A percentile compares a stretch with the other conserved stretches of the same genome.
phyloP scores from a whole-genome alignment of 2,329 filamentous ascomycete species.

The Calonectria hongkongensis region DNA sequence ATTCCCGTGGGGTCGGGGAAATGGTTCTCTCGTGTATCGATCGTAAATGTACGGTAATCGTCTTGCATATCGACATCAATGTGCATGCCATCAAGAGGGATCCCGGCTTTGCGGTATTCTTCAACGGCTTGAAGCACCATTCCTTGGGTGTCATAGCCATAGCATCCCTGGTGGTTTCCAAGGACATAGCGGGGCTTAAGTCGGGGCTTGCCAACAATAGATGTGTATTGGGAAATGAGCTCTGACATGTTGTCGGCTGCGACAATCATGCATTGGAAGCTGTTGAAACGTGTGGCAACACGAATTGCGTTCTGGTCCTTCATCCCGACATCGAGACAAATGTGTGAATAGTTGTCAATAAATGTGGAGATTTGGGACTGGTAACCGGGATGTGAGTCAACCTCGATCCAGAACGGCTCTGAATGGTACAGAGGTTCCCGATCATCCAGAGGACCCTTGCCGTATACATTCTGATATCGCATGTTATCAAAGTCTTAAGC shows the following conservation, averaged over 20 bases:
- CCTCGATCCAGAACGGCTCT: conserved; percentile 28
- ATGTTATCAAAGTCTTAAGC: conserved; percentile 18
- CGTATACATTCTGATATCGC: conserved; percentile 28
- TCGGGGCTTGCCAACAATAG: conserved; percentile 19
- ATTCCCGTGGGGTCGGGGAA: background rate
- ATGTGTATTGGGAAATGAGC: conserved; percentile 18
- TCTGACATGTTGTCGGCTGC: conserved; percentile 24
- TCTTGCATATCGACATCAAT: conserved; percentile 32
- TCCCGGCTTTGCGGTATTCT: conserved; percentile 9
- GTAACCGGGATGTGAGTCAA: conserved; percentile 23
- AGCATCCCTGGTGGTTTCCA: conserved; percentile 31
- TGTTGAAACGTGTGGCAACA: conserved; percentile 30
- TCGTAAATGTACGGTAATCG: conserved; percentile 32
- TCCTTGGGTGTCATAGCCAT: conserved; percentile 6
- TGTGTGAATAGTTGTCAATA: conserved; percentile 34
- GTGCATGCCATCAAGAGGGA: conserved; percentile 30
- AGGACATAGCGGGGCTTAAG: conserved; percentile 28
- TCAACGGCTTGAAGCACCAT: background rate
- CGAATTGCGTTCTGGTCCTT: conserved; percentile 16
- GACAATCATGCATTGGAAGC: conserved; percentile 26
- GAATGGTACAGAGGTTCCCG: conserved; percentile 36
- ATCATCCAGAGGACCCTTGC: conserved; percentile 9
- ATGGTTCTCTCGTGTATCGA: background rate
- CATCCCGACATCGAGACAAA: conserved; percentile 30
- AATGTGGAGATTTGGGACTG: conserved; percentile 4